phyloP scores from a whole-genome alignment of 257 asterid genomes.

The Forsythia viridissima region DNA sequence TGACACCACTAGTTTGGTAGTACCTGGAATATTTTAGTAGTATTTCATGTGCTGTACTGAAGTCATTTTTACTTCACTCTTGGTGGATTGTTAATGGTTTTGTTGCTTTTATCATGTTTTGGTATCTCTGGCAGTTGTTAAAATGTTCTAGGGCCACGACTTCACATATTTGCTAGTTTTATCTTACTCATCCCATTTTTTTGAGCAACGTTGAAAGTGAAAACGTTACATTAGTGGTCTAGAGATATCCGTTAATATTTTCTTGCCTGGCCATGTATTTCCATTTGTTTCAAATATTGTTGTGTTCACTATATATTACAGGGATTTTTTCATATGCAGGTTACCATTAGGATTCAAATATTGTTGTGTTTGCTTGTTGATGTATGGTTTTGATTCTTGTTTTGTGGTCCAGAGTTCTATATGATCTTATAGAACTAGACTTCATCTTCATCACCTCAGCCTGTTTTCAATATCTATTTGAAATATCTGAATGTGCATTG shows the following conservation, averaged over 20 bases:
- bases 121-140: background rate
- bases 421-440: too few relatives aligned
- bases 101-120: background rate
- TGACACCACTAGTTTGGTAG: background rate
- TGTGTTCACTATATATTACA: too few relatives aligned
- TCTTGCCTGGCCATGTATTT: background rate
- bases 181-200: background rate
- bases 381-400: too few relatives aligned
- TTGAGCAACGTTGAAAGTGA: background rate
- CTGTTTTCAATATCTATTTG: too few relatives aligned
- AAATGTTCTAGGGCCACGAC: background rate
- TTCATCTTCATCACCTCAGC: too few relatives aligned
- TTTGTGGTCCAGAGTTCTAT: too few relatives aligned
- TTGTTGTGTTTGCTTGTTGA: too few relatives aligned
- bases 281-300: too few relatives aligned
- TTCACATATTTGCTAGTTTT: background rate
- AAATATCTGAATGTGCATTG: too few relatives aligned
- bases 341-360: too few relatives aligned
- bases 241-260: background rate
- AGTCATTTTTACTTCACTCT: background rate
- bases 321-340: background rate
- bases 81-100: background rate
- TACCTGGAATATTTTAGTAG: background rate
- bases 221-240: background rate
- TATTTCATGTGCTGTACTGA: background rate